A percentile compares a stretch with the other conserved stretches of the same genome.
Evolutionary conservation across 176 grass and related monocot species (phyloP).

Genomic region (Microstegium vimineum): DNA sequence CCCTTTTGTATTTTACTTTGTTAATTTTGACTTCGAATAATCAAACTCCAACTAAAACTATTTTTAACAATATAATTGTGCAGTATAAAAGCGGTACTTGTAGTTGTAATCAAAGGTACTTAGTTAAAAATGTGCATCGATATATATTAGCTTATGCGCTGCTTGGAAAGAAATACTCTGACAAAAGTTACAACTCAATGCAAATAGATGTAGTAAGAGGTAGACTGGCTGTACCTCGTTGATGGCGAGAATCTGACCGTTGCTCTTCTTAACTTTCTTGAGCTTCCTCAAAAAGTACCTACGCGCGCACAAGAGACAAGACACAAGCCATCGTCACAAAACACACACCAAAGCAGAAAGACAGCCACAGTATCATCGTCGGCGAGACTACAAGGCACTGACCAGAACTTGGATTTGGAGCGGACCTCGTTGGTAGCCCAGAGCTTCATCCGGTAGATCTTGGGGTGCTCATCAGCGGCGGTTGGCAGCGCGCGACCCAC

Average conservation of each 20-base stretch:
- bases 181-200: background rate
- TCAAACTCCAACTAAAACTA: background rate
- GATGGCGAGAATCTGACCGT: conserved; percentile 81
- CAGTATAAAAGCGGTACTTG: no score
- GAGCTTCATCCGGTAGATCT: conserved; percentile 97
- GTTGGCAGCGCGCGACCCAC: conserved; percentile 82
- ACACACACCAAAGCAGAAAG: background rate
- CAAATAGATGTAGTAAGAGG: background rate
- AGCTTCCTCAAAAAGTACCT: conserved; percentile 98
- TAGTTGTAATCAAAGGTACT: background rate
- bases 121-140: background rate
- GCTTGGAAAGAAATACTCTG: background rate
- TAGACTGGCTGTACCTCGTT: conserved; percentile 53
- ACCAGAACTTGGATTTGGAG: conserved; percentile 95
- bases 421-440: conserved; percentile 96
- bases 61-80: no score
- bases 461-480: conserved; percentile 75
- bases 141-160: background rate
- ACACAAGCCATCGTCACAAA: background rate
- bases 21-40: background rate
- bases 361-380: background rate
- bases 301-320: background rate
- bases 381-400: background rate
- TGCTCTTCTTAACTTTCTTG: conserved; percentile 97
- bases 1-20: background rate